These are phyloP conservation scores for Lasiosphaeria miniovina DNA, from an alignment of 495 filamentous ascomycete genomes.

Conservation along the genomic window DNA sequence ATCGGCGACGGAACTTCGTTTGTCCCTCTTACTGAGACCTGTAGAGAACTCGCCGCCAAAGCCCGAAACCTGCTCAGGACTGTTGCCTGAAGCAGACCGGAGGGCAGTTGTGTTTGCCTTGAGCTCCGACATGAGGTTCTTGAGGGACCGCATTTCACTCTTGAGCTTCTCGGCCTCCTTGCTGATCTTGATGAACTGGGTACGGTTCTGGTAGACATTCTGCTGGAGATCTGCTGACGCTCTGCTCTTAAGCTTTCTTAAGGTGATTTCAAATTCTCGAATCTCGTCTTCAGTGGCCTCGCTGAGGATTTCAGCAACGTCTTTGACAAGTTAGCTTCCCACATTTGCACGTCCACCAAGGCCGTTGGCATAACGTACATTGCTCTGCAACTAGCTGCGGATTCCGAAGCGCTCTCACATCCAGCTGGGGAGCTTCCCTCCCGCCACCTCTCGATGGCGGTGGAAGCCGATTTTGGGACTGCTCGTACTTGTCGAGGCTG, in stretches of 20 bases:
- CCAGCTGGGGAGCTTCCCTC: slow-evolving; percentile 49
- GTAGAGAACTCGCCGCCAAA: slow-evolving; percentile 41
- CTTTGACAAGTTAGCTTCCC: slow-evolving; percentile 9
- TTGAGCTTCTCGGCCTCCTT: slow-evolving; percentile 98
- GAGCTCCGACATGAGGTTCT: slow-evolving; percentile 85
- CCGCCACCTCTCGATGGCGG: slow-evolving; percentile 48
- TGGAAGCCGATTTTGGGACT: slow-evolving; percentile 42
- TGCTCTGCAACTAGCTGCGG: slow-evolving; percentile 71
- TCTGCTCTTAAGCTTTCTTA: slow-evolving; percentile 76
- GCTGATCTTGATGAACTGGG: slow-evolving; percentile 98
- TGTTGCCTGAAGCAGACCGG: slow-evolving; percentile 60
- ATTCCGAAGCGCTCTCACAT: slow-evolving; percentile 73
- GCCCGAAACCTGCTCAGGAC: slow-evolving; percentile 16
- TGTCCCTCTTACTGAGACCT: slow-evolving; percentile 60
- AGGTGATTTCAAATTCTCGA: slow-evolving; percentile 68
- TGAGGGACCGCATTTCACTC: slow-evolving; percentile 87
- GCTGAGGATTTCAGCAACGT: slow-evolving; percentile 75
- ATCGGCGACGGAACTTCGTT: slow-evolving; percentile 83
- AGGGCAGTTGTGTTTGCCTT: slow-evolving; percentile 69
- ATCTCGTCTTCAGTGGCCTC: slow-evolving; percentile 96
- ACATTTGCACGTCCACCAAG: not conserved
- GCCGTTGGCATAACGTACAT: slow-evolving; percentile 35
- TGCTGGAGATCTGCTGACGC: slow-evolving; percentile 89
- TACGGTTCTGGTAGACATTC: slow-evolving; percentile 96
- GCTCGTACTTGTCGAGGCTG: slow-evolving; percentile 49